A percentile compares a stretch with the other conserved stretches of the same genome.
phyloP scores from a whole-genome alignment of 1,139 yeast genomes.

The Trichomonascaceae sp. region DNA sequence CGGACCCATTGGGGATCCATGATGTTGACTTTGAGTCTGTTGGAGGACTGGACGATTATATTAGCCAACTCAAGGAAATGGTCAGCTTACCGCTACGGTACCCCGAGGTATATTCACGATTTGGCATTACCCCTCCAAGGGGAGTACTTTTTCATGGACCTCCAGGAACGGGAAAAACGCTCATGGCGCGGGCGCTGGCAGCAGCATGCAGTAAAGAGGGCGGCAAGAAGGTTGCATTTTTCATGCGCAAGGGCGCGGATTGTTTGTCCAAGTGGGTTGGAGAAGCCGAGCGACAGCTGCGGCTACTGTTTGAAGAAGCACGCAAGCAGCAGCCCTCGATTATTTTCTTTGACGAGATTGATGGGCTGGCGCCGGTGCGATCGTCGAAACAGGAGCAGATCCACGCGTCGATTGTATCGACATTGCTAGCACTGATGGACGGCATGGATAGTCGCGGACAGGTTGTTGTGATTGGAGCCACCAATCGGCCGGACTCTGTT shows the following conservation, averaged over 20 bases:
- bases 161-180: constrained; percentile 97
- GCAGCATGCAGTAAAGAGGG: constrained; percentile 79
- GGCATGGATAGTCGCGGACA: constrained; percentile 98
- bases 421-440: constrained; percentile 90
- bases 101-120: constrained; percentile 86
- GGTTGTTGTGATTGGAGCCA: constrained; percentile 95
- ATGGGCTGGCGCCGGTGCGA: constrained; percentile 95
- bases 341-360: constrained; percentile 93
- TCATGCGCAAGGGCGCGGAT: constrained; percentile 98
- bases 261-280: constrained; percentile 98
- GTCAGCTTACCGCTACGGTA: constrained; percentile 84
- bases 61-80: constrained; percentile 92
- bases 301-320: constrained; percentile 90
- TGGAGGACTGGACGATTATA: constrained; percentile 87
- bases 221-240: constrained; percentile 74
- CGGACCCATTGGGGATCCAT: constrained; percentile 91
- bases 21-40: constrained; percentile 80
- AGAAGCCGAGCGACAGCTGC: constrained; percentile 90
- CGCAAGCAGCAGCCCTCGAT: constrained; percentile 92
- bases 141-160: constrained; percentile 99
- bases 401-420: constrained; percentile 94
- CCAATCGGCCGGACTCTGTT: constrained; percentile 93
- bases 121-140: constrained; percentile 89
- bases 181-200: constrained; percentile 96
- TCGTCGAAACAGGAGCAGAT: constrained; percentile 96